Evolutionary conservation across 352 stramenopile species (phyloP).

Genomic region (Globisporangium iwayamae): DNA sequence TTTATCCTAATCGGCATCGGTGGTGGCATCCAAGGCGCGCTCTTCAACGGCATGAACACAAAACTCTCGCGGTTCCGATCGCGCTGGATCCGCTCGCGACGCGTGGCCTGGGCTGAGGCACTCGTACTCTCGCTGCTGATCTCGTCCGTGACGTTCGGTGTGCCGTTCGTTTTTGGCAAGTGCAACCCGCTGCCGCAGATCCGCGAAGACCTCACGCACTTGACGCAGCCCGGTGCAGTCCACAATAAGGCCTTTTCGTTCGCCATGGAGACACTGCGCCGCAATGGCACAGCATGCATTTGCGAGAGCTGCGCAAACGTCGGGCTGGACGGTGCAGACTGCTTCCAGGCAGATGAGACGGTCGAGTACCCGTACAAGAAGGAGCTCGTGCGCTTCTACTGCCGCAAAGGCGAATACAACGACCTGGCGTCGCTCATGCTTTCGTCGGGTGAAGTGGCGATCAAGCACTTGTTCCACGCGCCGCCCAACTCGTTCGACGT

Average conservation of each 20-base stretch:
- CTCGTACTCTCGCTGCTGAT: conserved; percentile 56
- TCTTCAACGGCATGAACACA: conserved; percentile 96
- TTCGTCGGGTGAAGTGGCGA: conserved; percentile 91
- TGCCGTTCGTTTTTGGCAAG: conserved; percentile 61
- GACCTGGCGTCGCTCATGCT: conserved; percentile 96
- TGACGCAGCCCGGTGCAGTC: conserved; percentile 34
- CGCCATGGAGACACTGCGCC: conserved; percentile 62
- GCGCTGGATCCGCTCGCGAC: conserved; percentile 55
- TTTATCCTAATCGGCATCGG: conserved; percentile 97
- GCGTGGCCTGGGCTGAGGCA: conserved; percentile 57
- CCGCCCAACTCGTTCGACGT: conserved; percentile 73
- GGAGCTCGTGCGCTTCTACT: conserved; percentile 94
- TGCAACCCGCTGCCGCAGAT: conserved; percentile 55
- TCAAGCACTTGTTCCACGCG: conserved; percentile 95
- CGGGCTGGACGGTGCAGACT: conserved; percentile 46
- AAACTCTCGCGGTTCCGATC: conserved; percentile 84
- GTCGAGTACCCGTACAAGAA: conserved; percentile 79
- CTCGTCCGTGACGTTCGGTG: conserved; percentile 58
- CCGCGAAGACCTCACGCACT: conserved; percentile 48
- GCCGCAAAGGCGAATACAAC: conserved; percentile 95
- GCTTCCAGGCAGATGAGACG: conserved; percentile 65
- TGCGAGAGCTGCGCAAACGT: conserved; percentile 61
- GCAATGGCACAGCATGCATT: conserved; percentile 66
- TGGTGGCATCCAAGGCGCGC: conserved; percentile 96
- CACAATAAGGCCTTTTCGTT: conserved; percentile 65